These are phyloP conservation scores for Boletus rubroflammeus DNA, from an alignment of 768 basidiomycete species.

Conservation along the genomic window DNA sequence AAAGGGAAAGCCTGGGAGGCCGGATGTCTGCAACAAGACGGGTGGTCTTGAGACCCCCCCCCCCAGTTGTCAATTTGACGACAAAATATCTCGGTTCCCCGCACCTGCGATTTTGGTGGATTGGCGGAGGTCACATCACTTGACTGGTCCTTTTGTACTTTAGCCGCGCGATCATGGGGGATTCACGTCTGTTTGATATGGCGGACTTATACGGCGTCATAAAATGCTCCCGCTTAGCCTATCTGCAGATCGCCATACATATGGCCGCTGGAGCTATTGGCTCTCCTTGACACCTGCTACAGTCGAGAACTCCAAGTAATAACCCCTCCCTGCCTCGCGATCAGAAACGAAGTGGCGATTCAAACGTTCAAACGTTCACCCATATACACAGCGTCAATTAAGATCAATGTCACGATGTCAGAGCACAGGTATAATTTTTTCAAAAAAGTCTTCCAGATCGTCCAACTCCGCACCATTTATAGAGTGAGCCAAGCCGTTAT, in stretches of 20 bases:
- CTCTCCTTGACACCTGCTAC: neutral
- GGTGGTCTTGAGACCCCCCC: constrained; percentile 30
- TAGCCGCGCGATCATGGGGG: neutral
- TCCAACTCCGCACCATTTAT: neutral
- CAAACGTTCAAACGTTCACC: neutral
- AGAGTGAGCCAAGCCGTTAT: neutral
- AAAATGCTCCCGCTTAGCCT: neutral
- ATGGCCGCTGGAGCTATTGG: neutral
- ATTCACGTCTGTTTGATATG: neutral
- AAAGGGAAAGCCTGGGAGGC: neutral
- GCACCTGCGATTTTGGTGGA: neutral
- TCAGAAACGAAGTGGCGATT: neutral
- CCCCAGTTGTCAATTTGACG: constrained; percentile 13
- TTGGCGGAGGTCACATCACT: neutral
- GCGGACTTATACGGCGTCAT: neutral
- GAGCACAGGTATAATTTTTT: neutral
- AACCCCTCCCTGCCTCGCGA: neutral
- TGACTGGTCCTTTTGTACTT: neutral
- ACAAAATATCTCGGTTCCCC: constrained; percentile 9
- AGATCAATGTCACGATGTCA: neutral
- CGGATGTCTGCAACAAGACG: neutral
- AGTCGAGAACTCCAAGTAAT: neutral
- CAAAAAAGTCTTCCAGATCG: neutral
- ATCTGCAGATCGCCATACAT: neutral
- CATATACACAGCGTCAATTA: neutral